Percentiles rank a stretch among this genome's conserved stretches.
Evolutionary conservation across 805 yeast genomes (phyloP).

Genomic region (Ogataea angusta): DNA sequence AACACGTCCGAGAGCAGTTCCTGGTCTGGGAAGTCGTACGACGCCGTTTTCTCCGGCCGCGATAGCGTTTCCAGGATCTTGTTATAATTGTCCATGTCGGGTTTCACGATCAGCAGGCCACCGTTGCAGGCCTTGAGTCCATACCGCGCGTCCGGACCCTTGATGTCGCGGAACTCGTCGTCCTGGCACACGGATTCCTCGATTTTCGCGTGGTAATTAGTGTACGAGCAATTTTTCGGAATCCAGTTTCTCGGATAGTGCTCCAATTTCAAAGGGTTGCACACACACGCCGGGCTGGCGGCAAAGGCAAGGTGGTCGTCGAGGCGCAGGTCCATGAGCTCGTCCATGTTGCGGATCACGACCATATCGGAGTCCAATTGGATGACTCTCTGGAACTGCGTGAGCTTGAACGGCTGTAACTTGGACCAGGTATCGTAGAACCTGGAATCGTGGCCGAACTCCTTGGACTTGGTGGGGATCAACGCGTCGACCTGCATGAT

Average conservation of each 20-base stretch:
- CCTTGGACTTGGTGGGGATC: slow-evolving; percentile 41
- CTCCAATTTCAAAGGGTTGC: slow-evolving; percentile 50
- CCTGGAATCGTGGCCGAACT: slow-evolving; percentile 47
- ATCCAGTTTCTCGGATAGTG: slow-evolving; percentile 57
- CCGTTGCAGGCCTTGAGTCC: slow-evolving; percentile 55
- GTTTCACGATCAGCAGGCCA: slow-evolving; percentile 53
- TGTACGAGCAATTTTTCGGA: slow-evolving; percentile 48
- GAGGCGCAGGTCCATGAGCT: slow-evolving; percentile 47
- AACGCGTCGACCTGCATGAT: slow-evolving; percentile 41
- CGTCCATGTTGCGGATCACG: slow-evolving; percentile 56
- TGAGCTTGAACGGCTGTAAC: slow-evolving; percentile 50
- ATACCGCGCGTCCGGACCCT: slow-evolving; percentile 40
- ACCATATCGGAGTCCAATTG: slow-evolving; percentile 62
- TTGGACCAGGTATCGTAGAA: slow-evolving; percentile 64
- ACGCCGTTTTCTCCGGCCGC: slow-evolving; percentile 35
- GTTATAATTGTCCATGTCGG: slow-evolving; percentile 36
- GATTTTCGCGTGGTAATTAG: slow-evolving; percentile 34
- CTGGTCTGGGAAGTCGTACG: slow-evolving; percentile 58
- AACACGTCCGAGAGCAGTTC: slow-evolving; percentile 54
- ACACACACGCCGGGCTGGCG: slow-evolving; percentile 59
- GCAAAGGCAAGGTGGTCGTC: slow-evolving; percentile 42
- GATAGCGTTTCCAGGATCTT: slow-evolving; percentile 40
- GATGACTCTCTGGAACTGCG: slow-evolving; percentile 50
- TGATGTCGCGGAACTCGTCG: slow-evolving; percentile 16
- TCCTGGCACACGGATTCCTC: slow-evolving; percentile 8